Conservation (phyloP, 768 basidiomycete genomes). For the Amanita inopinata region DNA sequence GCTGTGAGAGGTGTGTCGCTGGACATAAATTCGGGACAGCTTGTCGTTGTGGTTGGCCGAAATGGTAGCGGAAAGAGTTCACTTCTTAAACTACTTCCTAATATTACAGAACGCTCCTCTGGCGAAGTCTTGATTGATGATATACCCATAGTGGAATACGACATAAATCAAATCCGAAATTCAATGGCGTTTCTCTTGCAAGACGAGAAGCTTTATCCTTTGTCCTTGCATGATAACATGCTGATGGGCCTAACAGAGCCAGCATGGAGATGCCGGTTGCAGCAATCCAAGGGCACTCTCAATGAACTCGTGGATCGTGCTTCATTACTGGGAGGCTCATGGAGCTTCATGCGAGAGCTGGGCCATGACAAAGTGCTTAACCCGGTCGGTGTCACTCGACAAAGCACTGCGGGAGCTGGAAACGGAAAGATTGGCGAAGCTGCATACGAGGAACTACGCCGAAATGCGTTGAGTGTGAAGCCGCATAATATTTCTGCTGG, state of each 20-base stretch:
- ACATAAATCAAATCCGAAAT: slow-evolving; percentile 28
- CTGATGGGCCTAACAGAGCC: slow-evolving; percentile 19
- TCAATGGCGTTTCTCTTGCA: slow-evolving; percentile 41
- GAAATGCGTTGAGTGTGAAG: slow-evolving; percentile 20
- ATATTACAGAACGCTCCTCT: slow-evolving; percentile 35
- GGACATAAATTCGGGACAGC: slow-evolving; percentile 30
- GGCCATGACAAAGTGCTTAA: slow-evolving; percentile 32
- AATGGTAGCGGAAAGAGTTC: slow-evolving; percentile 52
- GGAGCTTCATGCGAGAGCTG: slow-evolving; percentile 29
- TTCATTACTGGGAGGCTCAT: slow-evolving; percentile 29
- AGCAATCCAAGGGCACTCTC: slow-evolving; percentile 10
- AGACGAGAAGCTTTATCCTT: slow-evolving; percentile 37
- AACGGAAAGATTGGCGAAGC: slow-evolving; percentile 18
- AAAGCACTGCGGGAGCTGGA: slow-evolving; percentile 21
- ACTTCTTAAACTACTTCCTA: slow-evolving; percentile 38
- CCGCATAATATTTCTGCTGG: slow-evolving; percentile 29
- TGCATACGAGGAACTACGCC: slow-evolving; percentile 23
- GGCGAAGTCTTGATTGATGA: slow-evolving; percentile 38
- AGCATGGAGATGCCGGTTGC: background rate
- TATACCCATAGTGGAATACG: slow-evolving; percentile 26
- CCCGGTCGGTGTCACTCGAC: slow-evolving; percentile 18
- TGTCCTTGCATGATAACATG: slow-evolving; percentile 33
- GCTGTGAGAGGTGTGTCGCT: slow-evolving; percentile 26
- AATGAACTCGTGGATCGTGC: slow-evolving; percentile 22
- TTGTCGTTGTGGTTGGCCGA: slow-evolving; percentile 47